Evolutionary conservation across 192 early-diverging fungal species (phyloP).

Genomic region (Phycomyces blakesleeanus): DNA sequence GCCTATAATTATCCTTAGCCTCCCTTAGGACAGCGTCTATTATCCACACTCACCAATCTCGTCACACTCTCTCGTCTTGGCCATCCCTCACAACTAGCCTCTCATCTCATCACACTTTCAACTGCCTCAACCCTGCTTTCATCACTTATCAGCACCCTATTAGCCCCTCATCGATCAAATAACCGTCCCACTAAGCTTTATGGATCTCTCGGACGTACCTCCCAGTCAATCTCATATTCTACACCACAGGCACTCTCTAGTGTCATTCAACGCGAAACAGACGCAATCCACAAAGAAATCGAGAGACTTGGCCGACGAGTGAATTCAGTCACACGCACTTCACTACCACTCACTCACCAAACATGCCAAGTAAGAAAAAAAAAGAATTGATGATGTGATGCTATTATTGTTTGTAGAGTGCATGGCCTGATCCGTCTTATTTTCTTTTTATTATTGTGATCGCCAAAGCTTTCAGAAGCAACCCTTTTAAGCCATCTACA

Average conservation of each 20-base stretch:
- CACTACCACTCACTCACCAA: neutral
- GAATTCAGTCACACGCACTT: neutral
- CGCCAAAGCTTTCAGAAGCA: neutral
- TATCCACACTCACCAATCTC: neutral
- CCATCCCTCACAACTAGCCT: slow-evolving; percentile 1
- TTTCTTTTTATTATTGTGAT: too few relatives aligned
- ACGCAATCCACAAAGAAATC: slow-evolving; percentile 4
- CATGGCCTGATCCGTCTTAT: neutral
- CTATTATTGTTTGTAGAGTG: neutral
- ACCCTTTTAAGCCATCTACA: neutral
- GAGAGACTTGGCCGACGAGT: neutral
- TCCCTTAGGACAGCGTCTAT: neutral
- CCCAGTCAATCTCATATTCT: slow-evolving; percentile 1
- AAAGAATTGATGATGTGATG: too few relatives aligned
- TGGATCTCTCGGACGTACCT: slow-evolving; percentile 2
- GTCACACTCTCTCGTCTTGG: neutral
- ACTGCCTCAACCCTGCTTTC: slow-evolving; percentile 9
- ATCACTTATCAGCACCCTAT: slow-evolving; percentile 3
- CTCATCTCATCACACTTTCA: slow-evolving; percentile 2
- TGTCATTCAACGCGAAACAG: slow-evolving; percentile 1
- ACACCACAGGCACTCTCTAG: neutral
- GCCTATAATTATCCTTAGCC: neutral
- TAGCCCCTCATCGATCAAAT: neutral
- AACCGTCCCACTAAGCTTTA: neutral
- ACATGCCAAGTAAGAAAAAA: neutral